phyloP scores from a whole-genome alignment of 176 grass and related monocot species.

The Paspalum notatum region DNA sequence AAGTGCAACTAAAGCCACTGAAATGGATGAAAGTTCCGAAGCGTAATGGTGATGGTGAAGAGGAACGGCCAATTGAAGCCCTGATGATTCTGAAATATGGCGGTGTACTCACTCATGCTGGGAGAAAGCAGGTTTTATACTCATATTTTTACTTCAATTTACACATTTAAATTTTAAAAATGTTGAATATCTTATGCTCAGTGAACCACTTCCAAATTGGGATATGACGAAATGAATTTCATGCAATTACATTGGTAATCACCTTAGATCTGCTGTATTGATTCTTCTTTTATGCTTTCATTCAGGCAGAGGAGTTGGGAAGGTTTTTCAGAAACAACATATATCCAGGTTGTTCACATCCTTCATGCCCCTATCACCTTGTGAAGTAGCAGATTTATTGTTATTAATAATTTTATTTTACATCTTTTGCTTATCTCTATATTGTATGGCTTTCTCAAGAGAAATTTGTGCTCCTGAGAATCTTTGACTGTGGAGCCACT shows the following conservation, averaged over 20 bases:
- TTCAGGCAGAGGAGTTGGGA: constrained; percentile 96
- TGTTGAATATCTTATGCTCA: constrained; percentile 14
- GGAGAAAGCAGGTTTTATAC: constrained; percentile 84
- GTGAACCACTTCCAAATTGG: constrained; percentile 7
- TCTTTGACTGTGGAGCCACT: neutral
- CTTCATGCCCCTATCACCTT: constrained; percentile 34
- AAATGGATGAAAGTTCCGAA: constrained; percentile 95
- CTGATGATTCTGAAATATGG: constrained; percentile 99
- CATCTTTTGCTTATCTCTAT: constrained; percentile 17
- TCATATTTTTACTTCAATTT: neutral
- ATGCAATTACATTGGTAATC: constrained; percentile 10
- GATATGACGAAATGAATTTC: neutral
- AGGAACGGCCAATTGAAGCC: constrained; percentile 85
- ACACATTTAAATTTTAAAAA: constrained; percentile 20
- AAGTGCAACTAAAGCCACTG: constrained; percentile 96
- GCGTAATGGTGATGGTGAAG: constrained; percentile 68
- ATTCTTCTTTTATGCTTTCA: constrained; percentile 5
- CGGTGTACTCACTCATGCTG: constrained; percentile 97
- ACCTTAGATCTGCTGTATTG: constrained; percentile 29
- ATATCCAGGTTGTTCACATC: constrained; percentile 83
- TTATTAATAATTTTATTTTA: neutral
- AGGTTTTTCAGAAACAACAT: constrained; percentile 99
- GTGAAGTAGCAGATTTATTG: constrained; percentile 18
- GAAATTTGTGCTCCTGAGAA: neutral
- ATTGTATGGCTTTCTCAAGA: constrained; percentile 17